Base-by-base conservation (phyloP, 83 land plant species). In the Isoetes engelmannii region DNA sequence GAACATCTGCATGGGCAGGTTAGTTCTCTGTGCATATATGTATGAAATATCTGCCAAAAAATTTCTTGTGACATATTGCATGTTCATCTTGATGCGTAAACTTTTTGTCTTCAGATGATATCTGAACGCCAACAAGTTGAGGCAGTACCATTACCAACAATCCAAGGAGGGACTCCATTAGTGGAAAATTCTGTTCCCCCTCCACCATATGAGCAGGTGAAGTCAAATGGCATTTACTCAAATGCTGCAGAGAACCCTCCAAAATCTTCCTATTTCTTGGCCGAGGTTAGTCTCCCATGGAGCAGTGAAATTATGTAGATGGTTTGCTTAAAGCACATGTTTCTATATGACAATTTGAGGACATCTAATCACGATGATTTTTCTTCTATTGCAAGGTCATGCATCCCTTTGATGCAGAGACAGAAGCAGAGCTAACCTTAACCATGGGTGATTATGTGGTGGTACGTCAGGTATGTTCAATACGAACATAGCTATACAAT, bases 1-100 rank as follows among this genome's bases (percentile, higher is more conserved):
- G 89, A 79, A 53, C 74, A 87, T 48, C 67, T 81, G 69, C 84
- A 87, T 76, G 80, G 83, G 47, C 86, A 90, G 88, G 95, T 87
- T 18, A 41, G 67, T 64, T 44, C 45, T 64, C 4, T 28, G 37
- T 28, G 37, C 37, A 28, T 28, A 28, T 28, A 28, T 28, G 37
- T 28, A 28, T 28, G 37, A 2, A 28, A 28, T 28, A 28, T 28
- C 37, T 28, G 37, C 37, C 37, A 28, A 28, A 28, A 0, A 28
- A 28, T 28, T 28, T 28, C 37, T 28, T 28, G 37, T 28, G 37
- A 28, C 37, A 28, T 28, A 28, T 28, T 28, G 37, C 37, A 28
- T 28, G 0, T 28, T 28, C 37, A 28, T 28, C 37, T 28, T 28
- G 37, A 28, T 28, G 37, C 2, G 37, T 28, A 59, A 18, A 59